Conservation (phyloP, 768 basidiomycete genomes). For the Cystofilobasidium capitatum region DNA sequence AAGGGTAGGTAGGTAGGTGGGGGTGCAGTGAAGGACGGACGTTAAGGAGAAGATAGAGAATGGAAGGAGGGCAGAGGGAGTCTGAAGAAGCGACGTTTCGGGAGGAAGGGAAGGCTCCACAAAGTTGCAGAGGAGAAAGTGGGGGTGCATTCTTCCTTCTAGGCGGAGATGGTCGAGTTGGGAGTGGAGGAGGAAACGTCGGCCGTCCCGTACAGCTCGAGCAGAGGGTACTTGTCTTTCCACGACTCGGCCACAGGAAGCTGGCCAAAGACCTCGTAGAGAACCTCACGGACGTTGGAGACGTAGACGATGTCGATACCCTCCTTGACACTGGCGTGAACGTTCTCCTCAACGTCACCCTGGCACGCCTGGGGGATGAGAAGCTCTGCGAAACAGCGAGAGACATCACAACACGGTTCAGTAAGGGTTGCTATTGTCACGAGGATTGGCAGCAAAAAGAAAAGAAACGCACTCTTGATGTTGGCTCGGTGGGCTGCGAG, state of each 20-base stretch:
- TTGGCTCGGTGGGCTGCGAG: constrained; percentile 93
- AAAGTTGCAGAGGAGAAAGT: no score
- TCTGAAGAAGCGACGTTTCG: no score
- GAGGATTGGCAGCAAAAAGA: not conserved
- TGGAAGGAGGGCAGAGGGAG: no score
- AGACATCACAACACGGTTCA: not conserved
- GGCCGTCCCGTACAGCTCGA: constrained; percentile 18
- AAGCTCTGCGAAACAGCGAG: constrained; percentile 33
- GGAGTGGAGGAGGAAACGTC: not conserved
- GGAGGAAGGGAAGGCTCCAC: no score
- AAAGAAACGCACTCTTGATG: constrained; percentile 57
- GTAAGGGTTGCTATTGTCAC: not conserved
- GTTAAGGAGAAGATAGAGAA: no score
- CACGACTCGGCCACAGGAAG: constrained; percentile 15
- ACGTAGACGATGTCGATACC: constrained; percentile 94
- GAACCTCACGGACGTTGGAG: constrained; percentile 78
- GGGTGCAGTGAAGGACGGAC: no score
- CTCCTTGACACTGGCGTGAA: constrained; percentile 87
- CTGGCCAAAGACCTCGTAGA: constrained; percentile 24
- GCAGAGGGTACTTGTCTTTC: constrained; percentile 25
- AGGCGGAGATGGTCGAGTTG: not conserved
- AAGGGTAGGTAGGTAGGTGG: no score
- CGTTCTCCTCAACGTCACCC: constrained; percentile 94
- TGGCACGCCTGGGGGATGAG: constrained; percentile 57
- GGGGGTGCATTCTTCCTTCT: no score